Conservation (phyloP, 495 filamentous ascomycete genomes). For the Podospora conica region DNA sequence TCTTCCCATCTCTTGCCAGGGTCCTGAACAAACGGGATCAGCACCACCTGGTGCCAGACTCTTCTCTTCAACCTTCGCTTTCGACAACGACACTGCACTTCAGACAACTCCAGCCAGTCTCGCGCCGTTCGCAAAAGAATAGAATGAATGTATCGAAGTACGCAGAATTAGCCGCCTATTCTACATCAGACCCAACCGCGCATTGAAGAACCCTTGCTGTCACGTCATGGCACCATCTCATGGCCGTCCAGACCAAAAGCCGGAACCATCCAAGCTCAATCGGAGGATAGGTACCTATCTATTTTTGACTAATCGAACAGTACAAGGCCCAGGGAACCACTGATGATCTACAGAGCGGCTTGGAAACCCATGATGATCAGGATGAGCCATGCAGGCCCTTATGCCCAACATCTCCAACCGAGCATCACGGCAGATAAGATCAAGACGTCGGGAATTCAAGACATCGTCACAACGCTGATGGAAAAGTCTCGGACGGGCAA, state of each 20-base stretch:
- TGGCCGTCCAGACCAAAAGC: neutral
- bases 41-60: too few relatives aligned
- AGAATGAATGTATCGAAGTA: too few relatives aligned
- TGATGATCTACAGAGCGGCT: neutral
- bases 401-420: neutral
- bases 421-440: neutral
- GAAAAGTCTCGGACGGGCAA: neutral
- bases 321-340: too few relatives aligned
- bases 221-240: neutral
- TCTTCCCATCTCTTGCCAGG: neutral
- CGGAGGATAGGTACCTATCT: neutral
- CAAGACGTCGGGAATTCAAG: neutral
- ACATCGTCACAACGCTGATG: neutral
- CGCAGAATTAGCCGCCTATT: too few relatives aligned
- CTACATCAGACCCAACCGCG: too few relatives aligned
- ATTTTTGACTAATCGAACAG: neutral
- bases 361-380: neutral
- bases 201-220: neutral
- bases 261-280: neutral
- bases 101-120: too few relatives aligned
- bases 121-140: too few relatives aligned
- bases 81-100: too few relatives aligned
- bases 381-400: neutral
- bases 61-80: too few relatives aligned
- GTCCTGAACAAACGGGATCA: neutral